Conservation (phyloP, 495 filamentous ascomycete species). For the Hypoxylon lenormandii region DNA sequence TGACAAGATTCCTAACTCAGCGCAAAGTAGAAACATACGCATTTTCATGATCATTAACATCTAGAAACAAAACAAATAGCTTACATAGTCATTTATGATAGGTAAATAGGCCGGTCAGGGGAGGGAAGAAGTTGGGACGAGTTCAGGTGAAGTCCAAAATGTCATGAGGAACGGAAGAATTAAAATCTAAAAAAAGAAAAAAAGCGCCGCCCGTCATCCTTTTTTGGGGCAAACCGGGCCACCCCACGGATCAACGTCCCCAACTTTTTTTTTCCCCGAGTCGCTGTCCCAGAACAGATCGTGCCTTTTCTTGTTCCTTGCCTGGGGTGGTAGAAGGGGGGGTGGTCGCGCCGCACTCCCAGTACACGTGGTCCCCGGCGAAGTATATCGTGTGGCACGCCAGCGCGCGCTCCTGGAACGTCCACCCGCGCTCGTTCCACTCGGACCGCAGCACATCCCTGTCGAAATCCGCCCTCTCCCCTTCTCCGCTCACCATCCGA, state of each 20-base stretch:
- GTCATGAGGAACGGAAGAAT: slow-evolving; percentile 12
- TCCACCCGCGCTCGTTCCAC: too few relatives aligned
- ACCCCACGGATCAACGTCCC: slow-evolving; percentile 41
- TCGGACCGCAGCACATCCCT: too few relatives aligned
- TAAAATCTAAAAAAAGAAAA: slow-evolving; percentile 36
- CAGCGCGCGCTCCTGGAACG: too few relatives aligned
- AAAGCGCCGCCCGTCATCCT: slow-evolving; percentile 1
- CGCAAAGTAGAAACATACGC: not conserved
- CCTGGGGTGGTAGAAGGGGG: too few relatives aligned
- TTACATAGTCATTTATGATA: not conserved
- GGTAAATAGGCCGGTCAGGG: not conserved
- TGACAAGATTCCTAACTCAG: not conserved
- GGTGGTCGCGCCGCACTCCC: too few relatives aligned
- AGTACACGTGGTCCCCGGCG: too few relatives aligned
- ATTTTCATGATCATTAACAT: not conserved
- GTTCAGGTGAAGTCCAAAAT: slow-evolving; percentile 5
- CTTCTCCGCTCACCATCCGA: too few relatives aligned
- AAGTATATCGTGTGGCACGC: too few relatives aligned
- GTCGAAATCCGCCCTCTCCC: too few relatives aligned
- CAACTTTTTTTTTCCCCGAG: slow-evolving; percentile 36
- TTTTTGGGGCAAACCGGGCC: not conserved
- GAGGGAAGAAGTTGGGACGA: not conserved
- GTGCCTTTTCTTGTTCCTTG: too few relatives aligned
- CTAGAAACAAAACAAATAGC: not conserved
- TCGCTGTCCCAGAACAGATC: slow-evolving; percentile 33